Percentiles rank a stretch among this genome's conserved stretches.
phyloP scores from a whole-genome alignment of 768 basidiomycete species.

The Suillus placidus region DNA sequence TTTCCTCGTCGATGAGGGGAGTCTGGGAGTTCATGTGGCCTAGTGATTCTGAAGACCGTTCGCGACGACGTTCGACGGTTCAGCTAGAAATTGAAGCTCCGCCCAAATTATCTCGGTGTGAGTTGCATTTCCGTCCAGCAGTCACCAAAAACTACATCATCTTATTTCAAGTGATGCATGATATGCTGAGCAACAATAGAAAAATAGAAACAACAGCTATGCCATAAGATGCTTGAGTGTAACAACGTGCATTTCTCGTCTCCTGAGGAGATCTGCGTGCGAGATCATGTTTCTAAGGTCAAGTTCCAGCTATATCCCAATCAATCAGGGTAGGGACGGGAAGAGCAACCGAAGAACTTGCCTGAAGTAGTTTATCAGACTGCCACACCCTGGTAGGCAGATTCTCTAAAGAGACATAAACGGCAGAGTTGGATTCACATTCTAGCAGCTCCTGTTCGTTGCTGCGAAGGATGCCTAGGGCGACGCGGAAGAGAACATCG shows the following conservation, averaged over 20 bases:
- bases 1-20: conserved; percentile 52
- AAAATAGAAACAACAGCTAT: conserved; percentile 4
- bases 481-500: conserved; percentile 89
- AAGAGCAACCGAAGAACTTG: conserved; percentile 36
- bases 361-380: conserved; percentile 87
- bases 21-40: conserved; percentile 13
- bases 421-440: conserved; percentile 83
- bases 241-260: conserved; percentile 54
- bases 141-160: background rate
- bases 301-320: conserved; percentile 47
- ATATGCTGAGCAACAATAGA: background rate
- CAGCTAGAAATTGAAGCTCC: no score
- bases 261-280: conserved; percentile 58
- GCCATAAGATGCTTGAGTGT: conserved; percentile 46
- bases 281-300: conserved; percentile 57
- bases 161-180: background rate
- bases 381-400: conserved; percentile 94
- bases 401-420: conserved; percentile 88
- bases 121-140: background rate
- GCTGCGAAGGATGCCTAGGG: conserved; percentile 80
- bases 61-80: no score
- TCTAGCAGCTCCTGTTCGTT: conserved; percentile 84
- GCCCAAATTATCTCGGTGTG: no score
- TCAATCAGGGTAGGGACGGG: background rate
- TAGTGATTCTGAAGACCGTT: no score